A percentile compares a stretch with the other conserved stretches of the same genome.
Conservation (phyloP, 2,329 filamentous ascomycete genomes). For the Aspergillus niger region DNA sequence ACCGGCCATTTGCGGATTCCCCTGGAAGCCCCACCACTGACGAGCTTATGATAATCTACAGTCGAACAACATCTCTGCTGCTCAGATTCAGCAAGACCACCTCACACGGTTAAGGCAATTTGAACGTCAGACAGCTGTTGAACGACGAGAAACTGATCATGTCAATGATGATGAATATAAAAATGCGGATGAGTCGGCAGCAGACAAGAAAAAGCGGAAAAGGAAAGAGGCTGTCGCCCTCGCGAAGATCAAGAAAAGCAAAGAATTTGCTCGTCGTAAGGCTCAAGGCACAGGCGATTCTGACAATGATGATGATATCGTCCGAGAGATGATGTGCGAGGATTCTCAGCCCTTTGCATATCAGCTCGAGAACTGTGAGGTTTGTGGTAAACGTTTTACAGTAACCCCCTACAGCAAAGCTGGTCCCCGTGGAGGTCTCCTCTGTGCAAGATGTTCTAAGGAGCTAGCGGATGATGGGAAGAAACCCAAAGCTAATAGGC, state of each 20-base stretch:
- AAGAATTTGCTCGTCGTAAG: slow-evolving; percentile 51
- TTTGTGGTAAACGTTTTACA: slow-evolving; percentile 84
- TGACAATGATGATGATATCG: slow-evolving; percentile 50
- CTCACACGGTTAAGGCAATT: slow-evolving; percentile 55
- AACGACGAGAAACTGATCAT: slow-evolving; percentile 31
- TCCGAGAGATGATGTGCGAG: slow-evolving; percentile 57
- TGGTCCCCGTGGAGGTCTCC: slow-evolving; percentile 79
- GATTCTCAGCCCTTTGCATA: slow-evolving; percentile 67
- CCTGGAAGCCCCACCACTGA: not conserved
- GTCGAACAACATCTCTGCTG: slow-evolving; percentile 67
- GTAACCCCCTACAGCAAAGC: slow-evolving; percentile 86
- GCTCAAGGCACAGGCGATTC: slow-evolving; percentile 45
- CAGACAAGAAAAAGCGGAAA: slow-evolving; percentile 58
- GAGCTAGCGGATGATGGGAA: slow-evolving; percentile 69
- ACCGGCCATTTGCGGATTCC: not conserved
- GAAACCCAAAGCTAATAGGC: slow-evolving; percentile 55
- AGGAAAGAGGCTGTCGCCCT: slow-evolving; percentile 52
- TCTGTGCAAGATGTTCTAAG: slow-evolving; percentile 80
- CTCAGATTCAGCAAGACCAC: slow-evolving; percentile 63
- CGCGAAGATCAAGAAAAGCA: slow-evolving; percentile 52
- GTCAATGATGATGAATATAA: slow-evolving; percentile 28
- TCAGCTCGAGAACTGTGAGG: slow-evolving; percentile 84
- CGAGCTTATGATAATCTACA: slow-evolving; percentile 24
- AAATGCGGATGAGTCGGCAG: slow-evolving; percentile 44
- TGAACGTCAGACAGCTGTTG: slow-evolving; percentile 40